Base-by-base conservation (phyloP, 305 asterid species). In the Lippia alba region DNA sequence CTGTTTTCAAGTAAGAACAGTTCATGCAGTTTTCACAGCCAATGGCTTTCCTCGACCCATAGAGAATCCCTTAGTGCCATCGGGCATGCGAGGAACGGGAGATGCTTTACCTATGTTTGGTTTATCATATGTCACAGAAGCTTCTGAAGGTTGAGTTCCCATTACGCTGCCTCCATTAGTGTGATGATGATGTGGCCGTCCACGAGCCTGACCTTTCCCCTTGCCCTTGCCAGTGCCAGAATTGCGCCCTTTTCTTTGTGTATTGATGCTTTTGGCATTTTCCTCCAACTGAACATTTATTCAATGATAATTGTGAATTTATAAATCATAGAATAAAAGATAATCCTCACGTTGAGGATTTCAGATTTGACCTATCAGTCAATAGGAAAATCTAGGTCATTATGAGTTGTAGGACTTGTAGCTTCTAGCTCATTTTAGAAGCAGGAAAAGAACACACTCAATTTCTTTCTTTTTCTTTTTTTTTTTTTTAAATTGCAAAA, bases 1-100 rank as follows among this genome's bases (percentile, higher is more conserved):
- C 71, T 54, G 30, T 24, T 24, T 61, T 61, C 14, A 10, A 2
- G 34, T 44, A 33, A 61, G 32, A 69, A 20, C 62, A 64, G 59
- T 48, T 79, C 82, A 82, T 67, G 79, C 85, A 41, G 58, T 76
- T 69, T 70, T 81, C 18, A 84, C 58, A 62, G 86, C 87, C 41
- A 85, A 57, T 20, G 91, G 81, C 79, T 91, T 94, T 64, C 99
- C 99, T 58, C 97, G 87, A 51, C 99, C 97, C 93, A 91, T 75
- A 5, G 96, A 87, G 85, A 94, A 94, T 55, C 99, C 99, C 82
- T 77, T 83, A n/a, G 96, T 91, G 33, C 97, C 97, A 73, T 94
- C 99, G 2, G 97, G 97, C 99, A 89, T 91, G 57, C 97, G 95
- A 61, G 99, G 99, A 69, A 83, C 94, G 4, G 84, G 75, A 74